A percentile compares a stretch with the other conserved stretches of the same genome.
Evolutionary conservation across 768 basidiomycete species (phyloP).

Genomic region (Lactarius hengduanensis): DNA sequence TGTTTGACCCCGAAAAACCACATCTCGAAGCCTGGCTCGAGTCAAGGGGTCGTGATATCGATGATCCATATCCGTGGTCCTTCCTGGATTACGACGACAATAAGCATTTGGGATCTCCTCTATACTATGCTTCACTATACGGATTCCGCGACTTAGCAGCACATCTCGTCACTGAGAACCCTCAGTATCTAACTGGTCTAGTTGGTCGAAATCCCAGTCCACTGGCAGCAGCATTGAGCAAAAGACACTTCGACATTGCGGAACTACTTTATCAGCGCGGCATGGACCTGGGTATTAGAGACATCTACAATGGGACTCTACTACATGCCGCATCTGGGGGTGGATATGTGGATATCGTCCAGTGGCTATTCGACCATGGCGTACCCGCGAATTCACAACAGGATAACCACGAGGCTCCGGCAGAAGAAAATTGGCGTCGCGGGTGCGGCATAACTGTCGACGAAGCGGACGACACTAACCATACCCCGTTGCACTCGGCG

Average conservation of each 20-base stretch:
- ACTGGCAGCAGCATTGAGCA: not conserved
- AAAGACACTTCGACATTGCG: not conserved
- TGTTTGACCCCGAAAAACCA: no score
- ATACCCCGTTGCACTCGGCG: not conserved
- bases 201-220: not conserved
- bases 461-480: no score
- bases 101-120: no score
- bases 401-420: not conserved
- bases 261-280: not conserved
- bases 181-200: not conserved
- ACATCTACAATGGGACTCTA: not conserved
- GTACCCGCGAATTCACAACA: not conserved
- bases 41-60: rapidly evolving
- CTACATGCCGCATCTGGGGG: not conserved
- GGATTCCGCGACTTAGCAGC: not conserved
- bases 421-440: no score
- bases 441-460: not conserved
- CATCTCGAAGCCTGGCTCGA: no score
- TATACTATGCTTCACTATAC: not conserved
- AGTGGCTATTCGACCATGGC: not conserved
- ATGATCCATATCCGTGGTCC: no score
- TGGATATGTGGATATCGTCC: not conserved
- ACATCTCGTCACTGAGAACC: not conserved
- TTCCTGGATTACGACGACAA: no score
- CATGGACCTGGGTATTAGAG: not conserved